A percentile compares a stretch with the other conserved stretches of the same genome.
Evolutionary conservation across 352 stramenopile species (phyloP).

Genomic region (Pythium vanterpoolii): DNA sequence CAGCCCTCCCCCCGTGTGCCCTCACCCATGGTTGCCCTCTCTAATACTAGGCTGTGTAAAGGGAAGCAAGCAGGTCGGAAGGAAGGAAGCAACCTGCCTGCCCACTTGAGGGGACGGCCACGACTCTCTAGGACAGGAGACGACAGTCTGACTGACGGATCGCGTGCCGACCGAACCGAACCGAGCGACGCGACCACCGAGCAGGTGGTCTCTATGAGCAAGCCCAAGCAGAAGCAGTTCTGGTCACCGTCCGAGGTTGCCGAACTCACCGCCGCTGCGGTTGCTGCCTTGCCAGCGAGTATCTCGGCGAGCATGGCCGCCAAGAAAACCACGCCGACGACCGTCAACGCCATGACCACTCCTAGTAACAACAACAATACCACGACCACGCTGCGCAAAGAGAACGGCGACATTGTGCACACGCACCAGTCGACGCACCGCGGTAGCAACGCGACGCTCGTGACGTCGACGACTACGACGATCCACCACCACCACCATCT

Average conservation of each 20-base stretch:
- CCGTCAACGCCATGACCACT: constrained; percentile 1
- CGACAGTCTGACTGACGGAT: no score
- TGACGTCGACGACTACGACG: constrained; percentile 76
- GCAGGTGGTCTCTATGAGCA: constrained; percentile 45
- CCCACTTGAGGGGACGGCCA: constrained; percentile 1
- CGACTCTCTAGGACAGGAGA: neutral
- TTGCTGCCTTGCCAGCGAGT: constrained; percentile 60
- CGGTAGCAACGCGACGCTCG: constrained; percentile 63
- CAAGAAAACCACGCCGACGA: constrained; percentile 18
- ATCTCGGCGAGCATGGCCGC: constrained; percentile 32
- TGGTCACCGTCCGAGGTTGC: constrained; percentile 72
- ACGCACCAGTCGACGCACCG: constrained; percentile 73
- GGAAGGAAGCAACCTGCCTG: neutral
- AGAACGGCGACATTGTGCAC: constrained; percentile 77
- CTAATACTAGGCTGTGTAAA: constrained; percentile 2
- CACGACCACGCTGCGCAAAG: constrained; percentile 52
- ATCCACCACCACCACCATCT: constrained; percentile 58
- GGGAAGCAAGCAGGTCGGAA: neutral
- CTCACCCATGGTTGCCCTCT: neutral
- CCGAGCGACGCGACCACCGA: no score
- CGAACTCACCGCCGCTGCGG: constrained; percentile 68
- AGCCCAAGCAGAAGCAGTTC: constrained; percentile 59
- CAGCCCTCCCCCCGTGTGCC: neutral
- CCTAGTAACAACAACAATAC: constrained; percentile 37
- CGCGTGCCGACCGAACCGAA: no score